phyloP scores from a whole-genome alignment of 805 yeast species.

The Saturnispora galanensis region DNA sequence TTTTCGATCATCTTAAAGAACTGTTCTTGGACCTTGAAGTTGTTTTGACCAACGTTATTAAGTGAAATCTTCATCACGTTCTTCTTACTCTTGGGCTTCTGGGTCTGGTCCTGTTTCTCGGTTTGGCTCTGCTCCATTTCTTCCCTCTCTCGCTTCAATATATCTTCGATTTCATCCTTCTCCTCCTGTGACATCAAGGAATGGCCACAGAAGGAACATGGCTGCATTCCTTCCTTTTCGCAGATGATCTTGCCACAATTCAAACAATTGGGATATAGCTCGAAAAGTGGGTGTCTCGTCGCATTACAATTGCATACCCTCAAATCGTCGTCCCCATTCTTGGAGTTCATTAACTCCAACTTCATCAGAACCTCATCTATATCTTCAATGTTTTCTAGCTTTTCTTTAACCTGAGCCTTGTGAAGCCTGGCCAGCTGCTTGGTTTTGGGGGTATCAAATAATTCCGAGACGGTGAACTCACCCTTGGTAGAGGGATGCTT shows the following conservation, averaged over 20 bases:
- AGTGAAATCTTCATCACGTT: constrained; percentile 47
- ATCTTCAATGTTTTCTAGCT: constrained; percentile 40
- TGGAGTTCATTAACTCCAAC: constrained; percentile 28
- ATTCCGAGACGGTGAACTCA: constrained; percentile 38
- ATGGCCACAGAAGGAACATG: constrained; percentile 74
- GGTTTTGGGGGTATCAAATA: constrained; percentile 31
- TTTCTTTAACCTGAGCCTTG: constrained; percentile 28
- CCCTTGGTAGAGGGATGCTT: background rate
- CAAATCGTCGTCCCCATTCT: constrained; percentile 10
- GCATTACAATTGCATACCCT: constrained; percentile 74
- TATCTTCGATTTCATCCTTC: constrained; percentile 41
- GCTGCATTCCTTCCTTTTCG: constrained; percentile 79
- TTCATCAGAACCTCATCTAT: constrained; percentile 39
- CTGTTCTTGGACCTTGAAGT: constrained; percentile 59
- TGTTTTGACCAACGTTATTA: constrained; percentile 50
- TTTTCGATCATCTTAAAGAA: constrained; percentile 52
- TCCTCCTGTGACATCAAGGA: constrained; percentile 59
- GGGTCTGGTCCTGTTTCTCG: constrained; percentile 10
- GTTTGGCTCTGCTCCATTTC: constrained; percentile 27
- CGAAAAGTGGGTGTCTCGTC: constrained; percentile 76
- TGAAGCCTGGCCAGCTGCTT: constrained; percentile 14
- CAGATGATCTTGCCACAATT: constrained; percentile 94
- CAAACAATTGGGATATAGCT: constrained; percentile 85
- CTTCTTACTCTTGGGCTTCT: constrained; percentile 22
- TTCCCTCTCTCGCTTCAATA: constrained; percentile 45